Evolutionary conservation across 495 filamentous ascomycete species (phyloP).

Genomic region (Arthonia radiata): DNA sequence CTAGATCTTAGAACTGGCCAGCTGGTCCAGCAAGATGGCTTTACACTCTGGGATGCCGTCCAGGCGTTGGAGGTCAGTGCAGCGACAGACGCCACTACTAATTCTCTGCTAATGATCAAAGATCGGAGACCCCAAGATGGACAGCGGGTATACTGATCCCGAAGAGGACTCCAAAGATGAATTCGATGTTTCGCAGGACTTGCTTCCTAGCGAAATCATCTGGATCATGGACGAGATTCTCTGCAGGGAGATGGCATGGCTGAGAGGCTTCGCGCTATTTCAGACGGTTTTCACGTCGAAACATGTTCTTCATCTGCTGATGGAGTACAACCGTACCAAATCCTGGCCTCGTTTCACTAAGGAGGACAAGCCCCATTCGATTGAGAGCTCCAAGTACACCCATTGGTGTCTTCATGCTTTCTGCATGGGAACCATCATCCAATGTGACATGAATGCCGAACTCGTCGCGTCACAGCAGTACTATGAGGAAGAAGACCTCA

Average conservation of each 20-base stretch:
- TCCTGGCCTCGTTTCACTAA: slow-evolving; percentile 28
- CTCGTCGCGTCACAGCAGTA: slow-evolving; percentile 54
- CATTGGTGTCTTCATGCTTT: slow-evolving; percentile 41
- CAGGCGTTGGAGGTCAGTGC: slow-evolving; percentile 67
- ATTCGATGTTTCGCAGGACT: slow-evolving; percentile 47
- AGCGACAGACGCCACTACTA: background rate
- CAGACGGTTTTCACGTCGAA: slow-evolving; percentile 89
- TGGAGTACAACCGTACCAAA: slow-evolving; percentile 26
- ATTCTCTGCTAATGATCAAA: slow-evolving; percentile 13
- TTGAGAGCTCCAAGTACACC: slow-evolving; percentile 14
- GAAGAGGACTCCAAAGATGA: slow-evolving; percentile 63
- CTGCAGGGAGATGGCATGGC: slow-evolving; percentile 90
- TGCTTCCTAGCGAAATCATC: slow-evolving; percentile 57
- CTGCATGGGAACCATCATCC: slow-evolving; percentile 61
- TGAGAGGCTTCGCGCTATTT: slow-evolving; percentile 77
- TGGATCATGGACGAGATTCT: slow-evolving; percentile 89
- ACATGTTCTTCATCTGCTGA: slow-evolving; percentile 63
- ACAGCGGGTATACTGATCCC: slow-evolving; percentile 57
- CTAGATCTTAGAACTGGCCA: slow-evolving; percentile 53
- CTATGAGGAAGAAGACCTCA: slow-evolving; percentile 96
- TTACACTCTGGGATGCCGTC: slow-evolving; percentile 84
- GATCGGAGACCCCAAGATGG: slow-evolving; percentile 99
- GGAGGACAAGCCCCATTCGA: slow-evolving; percentile 48
- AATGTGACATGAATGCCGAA: slow-evolving; percentile 54
- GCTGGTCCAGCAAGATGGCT: slow-evolving; percentile 79